A percentile compares a stretch with the other conserved stretches of the same genome.
phyloP scores from a whole-genome alignment of 1,284 basidiomycete genomes.

The Fomitopsis schrenkii region DNA sequence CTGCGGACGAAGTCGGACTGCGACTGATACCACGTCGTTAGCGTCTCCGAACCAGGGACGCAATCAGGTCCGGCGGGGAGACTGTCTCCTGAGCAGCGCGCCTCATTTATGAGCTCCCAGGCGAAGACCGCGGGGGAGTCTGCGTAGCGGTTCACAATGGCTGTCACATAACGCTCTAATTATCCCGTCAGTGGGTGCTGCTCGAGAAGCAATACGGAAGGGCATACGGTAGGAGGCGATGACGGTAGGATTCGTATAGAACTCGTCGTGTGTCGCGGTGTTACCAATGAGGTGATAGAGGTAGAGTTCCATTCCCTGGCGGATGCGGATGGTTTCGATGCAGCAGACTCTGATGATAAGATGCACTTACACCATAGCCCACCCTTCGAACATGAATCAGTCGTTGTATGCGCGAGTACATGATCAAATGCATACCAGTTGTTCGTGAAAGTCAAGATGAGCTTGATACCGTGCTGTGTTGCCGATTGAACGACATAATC shows the following conservation, averaged over 20 bases:
- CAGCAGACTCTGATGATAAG: neutral
- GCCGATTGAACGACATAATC: conserved; percentile 60
- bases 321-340: too few relatives aligned
- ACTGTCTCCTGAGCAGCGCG: conserved; percentile 48
- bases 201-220: neutral
- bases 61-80: conserved; percentile 38
- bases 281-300: conserved; percentile 47
- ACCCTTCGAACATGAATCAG: conserved; percentile 18
- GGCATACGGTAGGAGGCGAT: conserved; percentile 46
- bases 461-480: conserved; percentile 52
- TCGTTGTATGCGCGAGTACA: neutral
- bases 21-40: conserved; percentile 47
- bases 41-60: conserved; percentile 40
- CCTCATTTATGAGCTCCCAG: conserved; percentile 59
- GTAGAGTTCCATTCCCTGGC: conserved; percentile 42
- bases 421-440: conserved; percentile 47
- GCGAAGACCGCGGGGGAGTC: conserved; percentile 48
- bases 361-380: conserved; percentile 27
- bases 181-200: neutral
- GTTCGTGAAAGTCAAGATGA: conserved; percentile 65
- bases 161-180: conserved; percentile 39
- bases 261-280: conserved; percentile 43
- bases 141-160: conserved; percentile 53
- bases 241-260: conserved; percentile 46
- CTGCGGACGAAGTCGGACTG: conserved; percentile 47